phyloP scores from a whole-genome alignment of 1,284 basidiomycete genomes.

The Ganoderma lingzhi region DNA sequence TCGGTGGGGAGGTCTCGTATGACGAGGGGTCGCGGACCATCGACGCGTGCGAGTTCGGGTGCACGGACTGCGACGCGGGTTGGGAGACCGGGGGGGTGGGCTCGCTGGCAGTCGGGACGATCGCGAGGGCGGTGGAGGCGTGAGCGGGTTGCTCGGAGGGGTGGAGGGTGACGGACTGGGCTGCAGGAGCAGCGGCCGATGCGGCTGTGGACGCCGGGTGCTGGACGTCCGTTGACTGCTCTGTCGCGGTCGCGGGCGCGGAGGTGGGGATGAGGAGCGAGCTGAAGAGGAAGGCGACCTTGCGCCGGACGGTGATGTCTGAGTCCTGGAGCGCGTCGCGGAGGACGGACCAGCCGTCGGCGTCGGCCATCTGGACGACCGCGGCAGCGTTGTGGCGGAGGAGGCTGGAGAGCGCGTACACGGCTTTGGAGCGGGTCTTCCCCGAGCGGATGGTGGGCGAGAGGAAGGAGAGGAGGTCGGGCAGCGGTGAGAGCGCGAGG shows the following conservation, averaged over 20 bases:
- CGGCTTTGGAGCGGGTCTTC: conserved; percentile 79
- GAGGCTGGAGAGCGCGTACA: conserved; percentile 88
- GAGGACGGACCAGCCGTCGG: conserved; percentile 78
- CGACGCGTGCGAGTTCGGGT: conserved; percentile 74
- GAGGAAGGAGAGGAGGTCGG: conserved; percentile 71
- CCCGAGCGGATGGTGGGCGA: conserved; percentile 56
- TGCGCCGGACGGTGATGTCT: conserved; percentile 81
- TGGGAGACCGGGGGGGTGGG: conserved; percentile 44
- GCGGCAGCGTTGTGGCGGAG: conserved; percentile 86
- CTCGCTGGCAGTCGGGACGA: neutral
- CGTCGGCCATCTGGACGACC: conserved; percentile 62
- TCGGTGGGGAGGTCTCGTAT: conserved; percentile 51
- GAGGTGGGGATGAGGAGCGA: conserved; percentile 72
- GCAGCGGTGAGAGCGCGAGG: conserved; percentile 73
- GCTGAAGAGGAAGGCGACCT: conserved; percentile 86
- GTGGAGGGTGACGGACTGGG: conserved; percentile 25
- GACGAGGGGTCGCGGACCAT: conserved; percentile 54
- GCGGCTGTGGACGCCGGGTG: conserved; percentile 14
- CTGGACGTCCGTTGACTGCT: conserved; percentile 18
- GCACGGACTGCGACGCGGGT: conserved; percentile 42
- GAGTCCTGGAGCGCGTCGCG: conserved; percentile 76
- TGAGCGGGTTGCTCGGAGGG: conserved; percentile 16
- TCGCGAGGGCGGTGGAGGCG: conserved; percentile 5
- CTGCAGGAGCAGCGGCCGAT: conserved; percentile 1
- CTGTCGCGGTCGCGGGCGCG: conserved; percentile 15